Conservation (phyloP, 2,329 filamentous ascomycete genomes). For the Microcyclospora tardicrescens region DNA sequence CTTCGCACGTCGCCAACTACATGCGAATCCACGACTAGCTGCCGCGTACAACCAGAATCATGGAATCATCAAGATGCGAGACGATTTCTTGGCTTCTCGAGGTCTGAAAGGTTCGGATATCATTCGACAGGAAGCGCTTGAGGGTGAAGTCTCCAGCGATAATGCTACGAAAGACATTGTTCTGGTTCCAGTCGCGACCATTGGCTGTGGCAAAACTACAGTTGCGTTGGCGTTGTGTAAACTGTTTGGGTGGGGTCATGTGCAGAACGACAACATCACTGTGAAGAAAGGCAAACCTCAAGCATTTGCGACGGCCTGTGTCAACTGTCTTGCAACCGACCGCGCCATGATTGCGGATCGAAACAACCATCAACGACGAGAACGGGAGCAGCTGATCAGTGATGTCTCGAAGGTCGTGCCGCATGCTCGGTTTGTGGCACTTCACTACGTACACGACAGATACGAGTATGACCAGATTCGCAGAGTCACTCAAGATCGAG, state of each 20-base stretch:
- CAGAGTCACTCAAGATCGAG: conserved; percentile 60
- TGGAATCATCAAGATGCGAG: conserved; percentile 80
- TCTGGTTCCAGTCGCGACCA: conserved; percentile 80
- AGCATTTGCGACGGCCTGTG: conserved; percentile 60
- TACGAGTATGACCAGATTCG: conserved; percentile 57
- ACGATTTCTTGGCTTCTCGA: conserved; percentile 74
- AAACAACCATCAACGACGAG: conserved; percentile 83
- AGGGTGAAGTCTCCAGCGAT: conserved; percentile 36
- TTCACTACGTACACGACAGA: conserved; percentile 74
- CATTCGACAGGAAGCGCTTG: conserved; percentile 57
- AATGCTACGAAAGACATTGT: conserved; percentile 57
- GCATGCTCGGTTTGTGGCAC: conserved; percentile 61
- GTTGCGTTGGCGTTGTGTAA: conserved; percentile 67
- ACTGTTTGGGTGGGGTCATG: conserved; percentile 80
- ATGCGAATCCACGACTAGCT: conserved; percentile 52
- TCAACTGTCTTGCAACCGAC: conserved; percentile 49
- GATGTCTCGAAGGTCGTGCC: conserved; percentile 55
- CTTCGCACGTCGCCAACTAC: conserved; percentile 64
- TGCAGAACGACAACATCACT: conserved; percentile 93
- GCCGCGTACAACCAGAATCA: conserved; percentile 75
- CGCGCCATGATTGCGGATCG: conserved; percentile 79
- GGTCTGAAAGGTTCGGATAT: conserved; percentile 82
- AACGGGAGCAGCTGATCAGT: conserved; percentile 74
- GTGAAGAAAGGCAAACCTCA: conserved; percentile 61
- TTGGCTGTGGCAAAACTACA: conserved; percentile 95